phyloP scores from a whole-genome alignment of 169 alveolate species.

The Plasmodium blacklocki region DNA sequence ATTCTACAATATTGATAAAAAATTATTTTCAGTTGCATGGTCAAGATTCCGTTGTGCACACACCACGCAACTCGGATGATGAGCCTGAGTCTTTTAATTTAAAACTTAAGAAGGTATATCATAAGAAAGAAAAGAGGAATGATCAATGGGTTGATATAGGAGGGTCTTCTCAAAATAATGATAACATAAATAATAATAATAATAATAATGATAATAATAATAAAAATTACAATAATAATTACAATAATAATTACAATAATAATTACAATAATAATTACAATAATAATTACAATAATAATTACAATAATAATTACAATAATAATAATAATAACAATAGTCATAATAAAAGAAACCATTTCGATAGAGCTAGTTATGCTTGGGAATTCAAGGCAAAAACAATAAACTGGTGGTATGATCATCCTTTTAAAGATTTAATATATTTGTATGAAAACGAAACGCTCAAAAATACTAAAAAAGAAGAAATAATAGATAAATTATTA shows the following conservation, averaged over 20 bases:
- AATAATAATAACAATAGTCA: neutral
- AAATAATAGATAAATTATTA: slow-evolving; percentile 8
- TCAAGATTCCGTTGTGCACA: slow-evolving; percentile 40
- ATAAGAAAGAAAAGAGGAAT: neutral
- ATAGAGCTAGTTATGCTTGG: slow-evolving; percentile 42
- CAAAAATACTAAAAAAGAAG: slow-evolving; percentile 5
- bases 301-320: too few species aligned
- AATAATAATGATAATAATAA: too few species aligned
- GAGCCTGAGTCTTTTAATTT: slow-evolving; percentile 21
- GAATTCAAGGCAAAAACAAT: slow-evolving; percentile 49
- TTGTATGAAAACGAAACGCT: slow-evolving; percentile 3
- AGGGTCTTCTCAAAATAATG: neutral
- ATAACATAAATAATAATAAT: neutral
- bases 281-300: too few species aligned
- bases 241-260: too few species aligned
- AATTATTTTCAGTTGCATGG: slow-evolving; percentile 50
- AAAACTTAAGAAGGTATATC: neutral
- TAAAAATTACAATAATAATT: too few species aligned
- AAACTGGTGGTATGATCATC: slow-evolving; percentile 73
- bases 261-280: too few species aligned
- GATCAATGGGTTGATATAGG: neutral
- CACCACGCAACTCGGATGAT: slow-evolving; percentile 29
- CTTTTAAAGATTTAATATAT: slow-evolving; percentile 42
- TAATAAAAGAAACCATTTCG: neutral
- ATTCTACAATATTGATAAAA: slow-evolving; percentile 13